phyloP scores from a whole-genome alignment of 2,329 filamentous ascomycete species.

The Exserohilum turcica region DNA sequence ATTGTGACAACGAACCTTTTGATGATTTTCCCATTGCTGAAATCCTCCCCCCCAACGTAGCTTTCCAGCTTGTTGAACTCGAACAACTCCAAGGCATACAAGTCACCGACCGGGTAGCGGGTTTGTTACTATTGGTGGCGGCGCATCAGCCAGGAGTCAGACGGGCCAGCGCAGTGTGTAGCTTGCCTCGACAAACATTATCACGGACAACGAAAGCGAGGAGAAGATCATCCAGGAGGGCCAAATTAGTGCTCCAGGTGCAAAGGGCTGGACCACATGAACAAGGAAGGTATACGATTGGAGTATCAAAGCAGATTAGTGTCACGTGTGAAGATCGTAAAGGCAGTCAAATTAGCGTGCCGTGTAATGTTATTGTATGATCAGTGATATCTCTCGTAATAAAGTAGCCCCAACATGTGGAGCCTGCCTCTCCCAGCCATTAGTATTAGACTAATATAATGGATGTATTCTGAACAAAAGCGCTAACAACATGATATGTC shows the following conservation, averaged over 20 bases:
- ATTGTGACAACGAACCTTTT: conserved; percentile 51
- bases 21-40: conserved; percentile 1
- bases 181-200: not conserved
- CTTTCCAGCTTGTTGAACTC: not conserved
- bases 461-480: no score
- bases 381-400: no score
- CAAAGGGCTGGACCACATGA: not conserved
- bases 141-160: not conserved
- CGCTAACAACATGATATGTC: no score
- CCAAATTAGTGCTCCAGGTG: not conserved
- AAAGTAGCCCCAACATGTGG: no score
- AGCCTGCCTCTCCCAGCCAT: no score
- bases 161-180: not conserved
- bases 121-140: not conserved
- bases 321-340: not conserved
- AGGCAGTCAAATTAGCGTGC: not conserved
- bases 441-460: no score
- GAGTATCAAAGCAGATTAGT: not conserved
- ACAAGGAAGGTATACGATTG: not conserved
- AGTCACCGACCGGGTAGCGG: not conserved
- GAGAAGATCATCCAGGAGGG: not conserved
- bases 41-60: not conserved
- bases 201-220: not conserved
- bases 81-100: not conserved
- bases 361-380: not conserved